Evolutionary conservation across 129 eudicot genomes (phyloP).

Genomic region (Chrysanthemum seticuspe): DNA sequence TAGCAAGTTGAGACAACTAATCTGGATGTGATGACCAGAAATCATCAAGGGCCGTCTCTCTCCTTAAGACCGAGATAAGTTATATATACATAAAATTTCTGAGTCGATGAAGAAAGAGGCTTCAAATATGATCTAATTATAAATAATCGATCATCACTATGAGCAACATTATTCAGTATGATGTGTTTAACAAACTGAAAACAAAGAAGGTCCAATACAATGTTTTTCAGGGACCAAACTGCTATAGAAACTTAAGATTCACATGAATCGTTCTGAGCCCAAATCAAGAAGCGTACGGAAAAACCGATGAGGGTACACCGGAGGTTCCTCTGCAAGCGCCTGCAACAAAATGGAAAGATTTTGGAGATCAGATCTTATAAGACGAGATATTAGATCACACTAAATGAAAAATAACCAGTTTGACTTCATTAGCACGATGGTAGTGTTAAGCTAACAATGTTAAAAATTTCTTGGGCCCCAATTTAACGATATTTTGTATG

Average conservation of each 20-base stretch:
- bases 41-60: too few species aligned
- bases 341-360: conserved; percentile 17
- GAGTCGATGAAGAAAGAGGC: too few species aligned
- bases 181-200: conserved; percentile 8
- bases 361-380: not conserved
- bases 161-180: not conserved
- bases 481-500: too few species aligned
- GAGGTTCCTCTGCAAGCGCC: conserved; percentile 93
- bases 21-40: too few species aligned
- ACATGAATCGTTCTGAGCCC: conserved; percentile 61
- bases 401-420: not conserved
- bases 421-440: too few species aligned
- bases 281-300: conserved; percentile 79
- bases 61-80: too few species aligned
- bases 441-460: too few species aligned
- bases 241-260: conserved; percentile 15
- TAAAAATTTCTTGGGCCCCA: too few species aligned
- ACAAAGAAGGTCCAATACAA: conserved; percentile 8
- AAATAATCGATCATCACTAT: too few species aligned
- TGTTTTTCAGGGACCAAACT: not conserved
- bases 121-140: too few species aligned
- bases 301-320: conserved; percentile 80
- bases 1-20: too few species aligned
- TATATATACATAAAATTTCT: too few species aligned
- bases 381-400: not conserved